These are phyloP conservation scores for Hypomontagnella submonticulosa DNA, from an alignment of 495 filamentous ascomycete genomes.

Conservation along the genomic window DNA sequence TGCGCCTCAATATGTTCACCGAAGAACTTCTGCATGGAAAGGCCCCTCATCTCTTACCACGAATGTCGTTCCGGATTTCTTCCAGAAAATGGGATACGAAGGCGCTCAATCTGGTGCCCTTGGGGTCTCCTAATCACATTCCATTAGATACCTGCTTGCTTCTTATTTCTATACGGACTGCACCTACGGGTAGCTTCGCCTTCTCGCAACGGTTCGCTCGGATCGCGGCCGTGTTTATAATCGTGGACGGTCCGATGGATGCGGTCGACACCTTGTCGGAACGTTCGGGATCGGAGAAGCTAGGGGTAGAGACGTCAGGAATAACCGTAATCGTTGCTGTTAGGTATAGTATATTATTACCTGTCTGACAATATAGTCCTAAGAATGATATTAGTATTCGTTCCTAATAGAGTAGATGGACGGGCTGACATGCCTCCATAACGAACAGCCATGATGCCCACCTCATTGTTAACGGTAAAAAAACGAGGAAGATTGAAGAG, in stretches of 20 bases:
- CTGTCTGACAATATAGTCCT: slow-evolving; percentile 48
- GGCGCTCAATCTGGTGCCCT: slow-evolving; percentile 1
- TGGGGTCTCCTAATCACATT: slow-evolving; percentile 16
- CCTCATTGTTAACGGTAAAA: slow-evolving; percentile 13
- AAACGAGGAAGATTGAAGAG: neutral
- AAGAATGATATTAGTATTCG: slow-evolving; percentile 6
- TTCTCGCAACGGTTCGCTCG: slow-evolving; percentile 53
- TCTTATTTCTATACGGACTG: slow-evolving; percentile 13
- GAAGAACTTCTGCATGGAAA: no score
- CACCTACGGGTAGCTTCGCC: slow-evolving; percentile 56
- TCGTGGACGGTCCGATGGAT: slow-evolving; percentile 55
- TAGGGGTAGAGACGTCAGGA: slow-evolving; percentile 22
- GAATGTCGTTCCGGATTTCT: slow-evolving; percentile 53
- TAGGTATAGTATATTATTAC: slow-evolving; percentile 27
- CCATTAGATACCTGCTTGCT: slow-evolving; percentile 5
- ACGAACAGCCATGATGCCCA: slow-evolving; percentile 35
- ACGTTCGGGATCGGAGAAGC: slow-evolving; percentile 52
- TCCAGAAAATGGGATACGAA: slow-evolving; percentile 53
- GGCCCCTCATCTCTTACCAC: slow-evolving; percentile 30
- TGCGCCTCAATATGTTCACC: no score
- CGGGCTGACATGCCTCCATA: slow-evolving; percentile 30
- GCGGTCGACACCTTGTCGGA: slow-evolving; percentile 54
- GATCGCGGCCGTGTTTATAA: slow-evolving; percentile 53
- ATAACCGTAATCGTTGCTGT: neutral
- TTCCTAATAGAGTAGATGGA: neutral